Percentiles rank a stretch among this genome's conserved stretches.
Conservation (phyloP, 2,329 filamentous ascomycete genomes). For the Sporothrix protearum region DNA sequence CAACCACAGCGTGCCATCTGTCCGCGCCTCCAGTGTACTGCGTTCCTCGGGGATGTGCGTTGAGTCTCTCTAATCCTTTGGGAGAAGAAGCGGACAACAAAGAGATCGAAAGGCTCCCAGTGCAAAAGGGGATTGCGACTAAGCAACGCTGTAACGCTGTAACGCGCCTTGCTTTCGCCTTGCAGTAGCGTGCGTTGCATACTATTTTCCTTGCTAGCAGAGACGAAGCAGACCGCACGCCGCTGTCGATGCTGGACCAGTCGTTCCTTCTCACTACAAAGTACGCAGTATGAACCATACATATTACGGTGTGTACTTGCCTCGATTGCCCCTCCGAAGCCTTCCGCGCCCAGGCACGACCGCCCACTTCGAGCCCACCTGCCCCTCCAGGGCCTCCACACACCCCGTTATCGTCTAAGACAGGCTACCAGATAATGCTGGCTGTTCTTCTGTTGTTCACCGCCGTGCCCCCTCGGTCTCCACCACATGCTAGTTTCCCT, state of each 20-base stretch:
- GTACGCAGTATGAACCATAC: neutral
- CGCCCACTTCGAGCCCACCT: constrained; percentile 7
- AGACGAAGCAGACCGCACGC: neutral
- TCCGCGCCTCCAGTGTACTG: neutral
- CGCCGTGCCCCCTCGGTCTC: constrained; percentile 17
- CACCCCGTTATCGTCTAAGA: neutral
- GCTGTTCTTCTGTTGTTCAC: neutral
- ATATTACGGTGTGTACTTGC: neutral
- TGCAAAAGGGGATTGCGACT: neutral
- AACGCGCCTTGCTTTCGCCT: neutral
- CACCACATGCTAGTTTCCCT: constrained; percentile 15
- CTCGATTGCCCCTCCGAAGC: constrained; percentile 1
- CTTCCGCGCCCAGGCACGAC: constrained; percentile 9
- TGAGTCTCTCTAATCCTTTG: neutral
- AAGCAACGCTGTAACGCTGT: neutral
- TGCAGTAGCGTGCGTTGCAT: constrained; percentile 20
- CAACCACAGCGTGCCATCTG: neutral
- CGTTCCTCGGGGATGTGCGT: constrained; percentile 3
- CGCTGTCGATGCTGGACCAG: neutral
- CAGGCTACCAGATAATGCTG: neutral
- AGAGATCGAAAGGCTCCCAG: neutral
- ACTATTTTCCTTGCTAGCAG: neutral
- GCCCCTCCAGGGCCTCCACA: constrained; percentile 2
- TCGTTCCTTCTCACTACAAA: neutral
- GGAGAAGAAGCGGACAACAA: neutral